A percentile compares a stretch with the other conserved stretches of the same genome.
These are phyloP conservation scores for Ascomycota sp. DNA, from an alignment of 2,329 filamentous ascomycete genomes.

Conservation along the genomic window DNA sequence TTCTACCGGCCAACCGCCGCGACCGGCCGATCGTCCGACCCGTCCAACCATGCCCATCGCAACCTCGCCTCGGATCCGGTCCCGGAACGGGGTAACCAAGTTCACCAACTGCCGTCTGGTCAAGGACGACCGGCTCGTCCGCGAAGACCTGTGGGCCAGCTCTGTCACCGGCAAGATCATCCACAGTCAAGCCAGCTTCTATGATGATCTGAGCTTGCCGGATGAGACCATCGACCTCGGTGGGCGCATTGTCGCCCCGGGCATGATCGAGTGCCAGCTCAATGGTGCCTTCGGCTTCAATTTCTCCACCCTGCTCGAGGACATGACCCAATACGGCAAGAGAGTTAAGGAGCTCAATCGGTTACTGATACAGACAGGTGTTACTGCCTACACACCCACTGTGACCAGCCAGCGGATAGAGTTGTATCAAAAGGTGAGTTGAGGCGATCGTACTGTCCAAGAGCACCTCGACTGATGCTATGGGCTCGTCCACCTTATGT, in stretches of 20 bases:
- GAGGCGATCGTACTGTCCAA: background rate
- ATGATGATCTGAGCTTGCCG: conserved; percentile 44
- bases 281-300: conserved; percentile 88
- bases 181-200: conserved; percentile 43
- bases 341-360: conserved; percentile 50
- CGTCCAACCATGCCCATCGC: conserved; percentile 24
- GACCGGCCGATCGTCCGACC: conserved; percentile 3
- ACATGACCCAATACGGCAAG: conserved; percentile 46
- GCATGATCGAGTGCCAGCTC: conserved; percentile 76
- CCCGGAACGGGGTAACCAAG: conserved; percentile 45
- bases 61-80: conserved; percentile 13
- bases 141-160: conserved; percentile 75
- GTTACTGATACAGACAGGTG: conserved; percentile 51
- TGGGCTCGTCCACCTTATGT: background rate
- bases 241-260: conserved; percentile 64
- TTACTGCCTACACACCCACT: conserved; percentile 74
- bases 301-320: conserved; percentile 56
- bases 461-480: background rate
- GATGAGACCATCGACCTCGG: conserved; percentile 58
- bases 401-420: conserved; percentile 61
- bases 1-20: background rate
- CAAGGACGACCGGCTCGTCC: conserved; percentile 41
- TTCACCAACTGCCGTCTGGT: conserved; percentile 73
- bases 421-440: conserved; percentile 48
- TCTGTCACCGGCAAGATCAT: conserved; percentile 63